Base-by-base conservation (phyloP, 1,284 basidiomycete species). In the Moniliella sp. region DNA sequence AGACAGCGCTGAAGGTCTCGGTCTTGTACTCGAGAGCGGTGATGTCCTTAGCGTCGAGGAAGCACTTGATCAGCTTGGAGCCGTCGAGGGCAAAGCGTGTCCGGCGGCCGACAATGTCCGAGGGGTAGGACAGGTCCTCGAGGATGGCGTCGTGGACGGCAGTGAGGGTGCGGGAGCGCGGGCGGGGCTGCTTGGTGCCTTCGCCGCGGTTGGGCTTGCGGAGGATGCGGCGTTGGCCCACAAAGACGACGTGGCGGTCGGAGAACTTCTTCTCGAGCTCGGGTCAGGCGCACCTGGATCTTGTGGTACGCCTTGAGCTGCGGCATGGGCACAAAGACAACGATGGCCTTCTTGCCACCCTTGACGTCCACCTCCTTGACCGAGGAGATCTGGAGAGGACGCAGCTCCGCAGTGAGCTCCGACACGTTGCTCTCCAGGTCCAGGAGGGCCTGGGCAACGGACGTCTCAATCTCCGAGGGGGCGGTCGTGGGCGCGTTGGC, bases 191-290 rank as follows among this genome's bases (percentile, higher is more conserved):
- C 70, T 78, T 72, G 54, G 78, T 75, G 47, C 78, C 77, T 36
- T 61, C n/a, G n/a, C 74, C 79, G 52, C 83, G 82, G 57, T 82
- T 83, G 44, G 88, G 86, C 69, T 91, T 94, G 70, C 77, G 78
- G 64, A 97, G 72, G 75, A 94, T 88, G 62, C 88, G 78, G 65
- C 91, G 84, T 69, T 99, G 91, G 37, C 81, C 86, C 62, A 97
- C 75, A 64, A 99, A 97, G 45, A 97, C 80, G 63, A 99, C 82
- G 67, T 93, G 88, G 61, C 84, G 77, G 67, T 91, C 83, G 33
- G 86, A 83, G 69, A 99, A 94, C 69, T 97, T 97, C 75, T 99
- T 99, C 75, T 97, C 91, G 61, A 99, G 75, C 66, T 99, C 88
- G 78, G 49, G 84, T 93, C 62, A 97, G 76, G 65, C n/a, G n/a